Evolutionary conservation across 108 stramenopile genomes (phyloP).

Genomic region (Cylindrotheca fusiformis): DNA sequence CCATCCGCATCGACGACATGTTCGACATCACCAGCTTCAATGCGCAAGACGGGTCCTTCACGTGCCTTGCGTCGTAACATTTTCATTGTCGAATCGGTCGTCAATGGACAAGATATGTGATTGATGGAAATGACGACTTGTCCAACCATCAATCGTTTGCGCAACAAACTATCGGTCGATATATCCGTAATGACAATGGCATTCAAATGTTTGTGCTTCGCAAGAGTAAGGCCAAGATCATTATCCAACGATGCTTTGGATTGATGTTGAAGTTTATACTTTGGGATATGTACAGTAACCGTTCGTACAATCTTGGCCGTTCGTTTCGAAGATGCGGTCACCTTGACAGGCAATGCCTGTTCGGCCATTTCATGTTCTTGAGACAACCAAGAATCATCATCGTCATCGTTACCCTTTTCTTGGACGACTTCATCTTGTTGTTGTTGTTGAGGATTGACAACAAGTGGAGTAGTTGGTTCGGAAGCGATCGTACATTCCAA

Average conservation of each 20-base stretch:
- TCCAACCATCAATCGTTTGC: neutral
- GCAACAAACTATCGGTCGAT: neutral
- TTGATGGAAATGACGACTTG: neutral
- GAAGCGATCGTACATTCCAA: neutral
- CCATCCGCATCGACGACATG: neutral
- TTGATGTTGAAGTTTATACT: neutral
- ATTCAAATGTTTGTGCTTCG: neutral
- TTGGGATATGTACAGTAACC: neutral
- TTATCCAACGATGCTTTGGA: neutral
- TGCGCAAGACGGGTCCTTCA: neutral
- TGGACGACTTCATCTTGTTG: too few relatives aligned
- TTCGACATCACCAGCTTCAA: neutral
- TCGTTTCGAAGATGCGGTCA: neutral
- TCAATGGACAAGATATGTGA: neutral
- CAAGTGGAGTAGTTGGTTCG: neutral
- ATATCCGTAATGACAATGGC: neutral
- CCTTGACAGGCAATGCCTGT: neutral
- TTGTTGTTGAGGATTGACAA: too few relatives aligned
- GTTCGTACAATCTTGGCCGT: slow-evolving; percentile 1
- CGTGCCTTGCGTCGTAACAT: neutral
- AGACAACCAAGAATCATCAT: neutral
- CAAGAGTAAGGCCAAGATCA: neutral
- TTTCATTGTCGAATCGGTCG: neutral
- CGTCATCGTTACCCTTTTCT: neutral
- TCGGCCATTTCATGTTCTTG: neutral